Base-by-base conservation (phyloP, 1,139 yeast species). In the Scheffersomyces segobiensis region DNA sequence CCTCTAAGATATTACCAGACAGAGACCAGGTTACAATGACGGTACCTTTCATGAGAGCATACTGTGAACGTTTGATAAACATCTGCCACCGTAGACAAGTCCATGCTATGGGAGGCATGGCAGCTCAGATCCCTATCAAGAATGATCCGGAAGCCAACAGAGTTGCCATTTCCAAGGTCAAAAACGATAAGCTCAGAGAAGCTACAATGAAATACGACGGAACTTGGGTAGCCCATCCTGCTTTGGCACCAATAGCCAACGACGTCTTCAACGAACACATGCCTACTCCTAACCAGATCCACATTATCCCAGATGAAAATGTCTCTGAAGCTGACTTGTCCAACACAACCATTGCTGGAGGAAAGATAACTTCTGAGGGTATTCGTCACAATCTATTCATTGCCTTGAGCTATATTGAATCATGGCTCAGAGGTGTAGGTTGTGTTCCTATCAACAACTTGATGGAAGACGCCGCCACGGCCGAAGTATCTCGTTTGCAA, bases 31-130 rank as follows among this genome's bases (percentile, higher is more conserved):
- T 88, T 56, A 87, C 89, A 52, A 88, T 88, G 93, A 78, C 82
- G 62, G 89, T 87, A 56, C 91, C 91, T 53, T 88, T 88, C 76
- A 87, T 88, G 93, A 77, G 86, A 53, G 78, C 89, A 19, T 88
- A 88, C 67, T 92, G 88, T 60, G 83, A 85, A 65, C 80, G 86
- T 57, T 80, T 88, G 67, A 88, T 88, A 66, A 79, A 87, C 74
- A 87, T 90, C 55, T 87, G 91, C 72, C 93, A 88, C 77, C 81
- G 82, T 73, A 84, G 93, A 69, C 89, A 87, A 65, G 92, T 88
- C 46, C 92, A 88, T 69, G 93, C 92, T 53, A 87, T 88, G 85
- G 93, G 93, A 63, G 93, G 93, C 63, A 88, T 88, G 93, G 93
- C 93, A 64, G 93, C 93, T 32, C 91, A 87, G 75, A 88, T 88